phyloP scores from a whole-genome alignment of 371 early-diverging fungal species.

The Rhizopus stolonifer region DNA sequence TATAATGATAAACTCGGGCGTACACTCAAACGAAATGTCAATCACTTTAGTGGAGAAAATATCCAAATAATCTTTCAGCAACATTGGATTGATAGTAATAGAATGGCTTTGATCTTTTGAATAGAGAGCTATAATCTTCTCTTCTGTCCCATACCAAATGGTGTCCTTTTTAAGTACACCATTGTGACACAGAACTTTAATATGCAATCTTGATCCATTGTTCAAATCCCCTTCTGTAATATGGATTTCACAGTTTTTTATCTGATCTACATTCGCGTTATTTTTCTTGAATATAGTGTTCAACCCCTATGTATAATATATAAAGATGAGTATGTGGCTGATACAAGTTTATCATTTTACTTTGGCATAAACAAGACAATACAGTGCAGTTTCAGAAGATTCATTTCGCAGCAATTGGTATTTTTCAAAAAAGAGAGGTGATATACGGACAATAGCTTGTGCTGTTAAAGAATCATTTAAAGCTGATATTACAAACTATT shows the following conservation, averaged over 20 bases:
- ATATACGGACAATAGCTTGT: conserved; percentile 15
- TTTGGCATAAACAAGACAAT: conserved; percentile 7
- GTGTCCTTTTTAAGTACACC: conserved; percentile 15
- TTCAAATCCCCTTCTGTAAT: neutral
- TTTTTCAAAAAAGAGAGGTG: conserved; percentile 15
- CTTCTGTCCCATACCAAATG: conserved; percentile 10
- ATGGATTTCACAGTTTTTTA: conserved; percentile 3
- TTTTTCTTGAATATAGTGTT: conserved; percentile 20
- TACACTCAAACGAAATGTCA: conserved; percentile 7
- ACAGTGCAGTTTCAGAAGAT: neutral
- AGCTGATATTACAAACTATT: conserved; percentile 18
- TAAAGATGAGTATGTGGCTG: neutral
- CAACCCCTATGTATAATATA: neutral
- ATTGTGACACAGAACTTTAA: conserved; percentile 9
- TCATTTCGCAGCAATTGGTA: conserved; percentile 8
- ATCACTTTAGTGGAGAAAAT: conserved; percentile 6
- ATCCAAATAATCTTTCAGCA: conserved; percentile 2
- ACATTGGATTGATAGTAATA: neutral
- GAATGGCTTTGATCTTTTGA: neutral
- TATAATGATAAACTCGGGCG: neutral
- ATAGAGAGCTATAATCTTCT: conserved; percentile 7
- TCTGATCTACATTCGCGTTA: neutral
- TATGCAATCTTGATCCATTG: neutral
- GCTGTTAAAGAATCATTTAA: conserved; percentile 15
- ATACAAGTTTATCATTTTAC: neutral